These are phyloP conservation scores for Fragaria iinumae DNA, from an alignment of 306 rosid species.

Conservation along the genomic window DNA sequence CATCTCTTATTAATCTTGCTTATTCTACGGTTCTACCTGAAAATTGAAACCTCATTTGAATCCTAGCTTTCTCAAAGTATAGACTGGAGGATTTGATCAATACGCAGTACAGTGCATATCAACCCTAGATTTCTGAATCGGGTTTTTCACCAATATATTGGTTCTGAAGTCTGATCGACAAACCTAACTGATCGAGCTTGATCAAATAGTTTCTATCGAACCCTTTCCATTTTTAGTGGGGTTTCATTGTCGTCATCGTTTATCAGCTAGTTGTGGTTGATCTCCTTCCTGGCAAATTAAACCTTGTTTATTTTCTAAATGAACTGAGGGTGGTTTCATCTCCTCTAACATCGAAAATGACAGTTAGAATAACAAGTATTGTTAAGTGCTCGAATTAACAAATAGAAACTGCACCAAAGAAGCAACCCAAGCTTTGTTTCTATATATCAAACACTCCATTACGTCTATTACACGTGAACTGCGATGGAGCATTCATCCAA, in stretches of 20 bases:
- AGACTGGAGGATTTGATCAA: background rate
- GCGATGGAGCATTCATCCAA: slow-evolving; percentile 13
- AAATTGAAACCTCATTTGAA: background rate
- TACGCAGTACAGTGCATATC: background rate
- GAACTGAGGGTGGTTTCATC: slow-evolving; percentile 9
- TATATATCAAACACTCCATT: slow-evolving; percentile 13
- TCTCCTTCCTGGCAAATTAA: slow-evolving; percentile 7
- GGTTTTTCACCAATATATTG: too few species aligned
- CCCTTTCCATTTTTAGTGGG: background rate
- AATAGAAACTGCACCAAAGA: slow-evolving; percentile 7
- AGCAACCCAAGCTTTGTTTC: slow-evolving; percentile 18
- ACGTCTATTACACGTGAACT: slow-evolving; percentile 38
- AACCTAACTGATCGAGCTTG: background rate
- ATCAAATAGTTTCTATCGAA: background rate
- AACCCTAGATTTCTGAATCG: background rate
- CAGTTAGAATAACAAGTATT: background rate
- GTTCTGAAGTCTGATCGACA: background rate
- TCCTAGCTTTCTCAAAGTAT: background rate
- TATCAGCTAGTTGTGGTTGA: slow-evolving; percentile 16
- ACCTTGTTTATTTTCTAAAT: background rate
- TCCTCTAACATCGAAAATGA: slow-evolving; percentile 9
- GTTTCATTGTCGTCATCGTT: background rate
- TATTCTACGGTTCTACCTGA: background rate
- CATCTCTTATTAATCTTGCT: background rate
- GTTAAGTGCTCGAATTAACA: slow-evolving; percentile 13